phyloP scores from a whole-genome alignment of 129 eudicot genomes.

The Calendula officinalis region DNA sequence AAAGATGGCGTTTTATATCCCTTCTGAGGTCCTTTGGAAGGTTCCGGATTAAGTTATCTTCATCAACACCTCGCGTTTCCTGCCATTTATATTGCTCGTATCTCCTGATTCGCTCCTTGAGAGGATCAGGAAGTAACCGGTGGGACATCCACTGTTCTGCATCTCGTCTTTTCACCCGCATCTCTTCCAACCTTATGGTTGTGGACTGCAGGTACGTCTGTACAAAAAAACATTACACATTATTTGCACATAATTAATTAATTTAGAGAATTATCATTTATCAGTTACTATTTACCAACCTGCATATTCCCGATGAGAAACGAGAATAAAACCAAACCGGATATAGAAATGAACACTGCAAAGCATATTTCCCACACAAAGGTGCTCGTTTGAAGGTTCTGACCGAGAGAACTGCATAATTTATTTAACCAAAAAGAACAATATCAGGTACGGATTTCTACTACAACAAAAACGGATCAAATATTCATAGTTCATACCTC shows the following conservation, averaged over 20 bases:
- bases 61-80: conserved; percentile 98
- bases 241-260: background rate
- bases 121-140: conserved; percentile 73
- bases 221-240: background rate
- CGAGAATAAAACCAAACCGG: conserved; percentile 89
- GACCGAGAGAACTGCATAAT: conserved; percentile 84
- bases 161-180: conserved; percentile 95
- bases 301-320: conserved; percentile 94
- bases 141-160: conserved; percentile 99
- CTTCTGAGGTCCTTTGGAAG: conserved; percentile 98
- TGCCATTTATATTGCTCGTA: conserved; percentile 98
- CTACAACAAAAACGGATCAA: background rate
- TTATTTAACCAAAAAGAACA: conserved; percentile 6
- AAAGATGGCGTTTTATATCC: conserved; percentile 95
- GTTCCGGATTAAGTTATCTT: conserved; percentile 69
- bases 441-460: background rate
- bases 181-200: conserved; percentile 86
- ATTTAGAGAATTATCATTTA: background rate
- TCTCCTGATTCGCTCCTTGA: conserved; percentile 89
- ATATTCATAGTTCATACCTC: conserved; percentile 45
- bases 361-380: conserved; percentile 87
- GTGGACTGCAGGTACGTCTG: conserved; percentile 96
- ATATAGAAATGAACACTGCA: conserved; percentile 78
- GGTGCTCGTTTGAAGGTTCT: conserved; percentile 83
- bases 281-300: conserved; percentile 42